Conservation (phyloP, 306 rosid species). For the Malus domestica region ASM211411v1 NC_041790.1:34559001-34559500, state of each 20-base stretch:
- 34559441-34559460: not conserved
- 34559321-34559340: not conserved
- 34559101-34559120: slow-evolving; percentile 18
- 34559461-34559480: not conserved
- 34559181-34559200: not conserved
- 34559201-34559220: not conserved
- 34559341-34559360: not conserved
- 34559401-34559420: not conserved
- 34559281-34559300: not conserved
- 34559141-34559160: not conserved
- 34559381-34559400: not conserved
- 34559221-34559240: not conserved
- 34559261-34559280: not conserved
- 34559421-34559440: not conserved
- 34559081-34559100: slow-evolving; percentile 51
- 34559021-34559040: slow-evolving; percentile 89
- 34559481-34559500: not conserved
- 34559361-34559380: not conserved
- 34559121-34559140: slow-evolving; percentile 8
- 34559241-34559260: not conserved
- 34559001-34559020: slow-evolving; percentile 99
- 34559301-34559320: not conserved
- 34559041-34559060: slow-evolving; percentile 97
- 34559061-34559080: slow-evolving; percentile 99
- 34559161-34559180: not conserved